Evolutionary conservation across 352 stramenopile genomes (phyloP), one percentile per base, ranked within the genome.

Genomic region (Globisporangium perplexum): DNA sequence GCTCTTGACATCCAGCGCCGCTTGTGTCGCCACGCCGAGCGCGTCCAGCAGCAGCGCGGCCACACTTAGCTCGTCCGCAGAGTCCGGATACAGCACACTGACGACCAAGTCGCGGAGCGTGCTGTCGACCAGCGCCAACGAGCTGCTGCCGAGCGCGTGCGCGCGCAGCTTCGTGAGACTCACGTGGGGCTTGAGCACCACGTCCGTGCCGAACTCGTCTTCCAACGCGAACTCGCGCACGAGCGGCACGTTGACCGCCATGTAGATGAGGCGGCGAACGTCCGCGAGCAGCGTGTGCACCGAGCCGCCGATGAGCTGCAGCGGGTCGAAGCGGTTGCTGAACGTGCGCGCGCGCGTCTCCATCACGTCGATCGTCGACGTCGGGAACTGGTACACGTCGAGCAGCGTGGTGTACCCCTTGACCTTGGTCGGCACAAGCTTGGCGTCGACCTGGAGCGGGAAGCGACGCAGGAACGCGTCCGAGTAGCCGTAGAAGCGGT

Each of bases 401-500:
- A 94, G 59, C 49, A 92, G 36, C 46, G 57, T 73, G 55, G 68
- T 74, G 62, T 83, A 91, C 28, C 47, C 53, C 30, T 84, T 82
- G 31, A 86, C 53, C 47, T 88, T 75, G 41, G 63, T 70, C 41
- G 68, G 63, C 1, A 62, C n/a, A 17, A 76, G 24, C 2, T 58
- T 54, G 10, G 42, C 14, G 8, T 77, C 57, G 12, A 80, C 60
- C 15, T 64, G 57, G 36, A 75, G 63, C 2, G 72, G 70, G 53
- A 77, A 92, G 7, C 71, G 71, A 33, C 70, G 66, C 26, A 74
- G 33, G 43, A 93, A 86, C 5, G 62, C 60, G 3, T 47, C 54
- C 3, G 35, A 52, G 28, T 85, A 66, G 2, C 84, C 82, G 47
- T 94, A 93, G 56, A 94, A 94, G 1, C 74, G 59, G 49, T 94